Base-by-base conservation (phyloP, 164 flowering plant genomes). In the Tetrastigma voinierianum region DNA sequence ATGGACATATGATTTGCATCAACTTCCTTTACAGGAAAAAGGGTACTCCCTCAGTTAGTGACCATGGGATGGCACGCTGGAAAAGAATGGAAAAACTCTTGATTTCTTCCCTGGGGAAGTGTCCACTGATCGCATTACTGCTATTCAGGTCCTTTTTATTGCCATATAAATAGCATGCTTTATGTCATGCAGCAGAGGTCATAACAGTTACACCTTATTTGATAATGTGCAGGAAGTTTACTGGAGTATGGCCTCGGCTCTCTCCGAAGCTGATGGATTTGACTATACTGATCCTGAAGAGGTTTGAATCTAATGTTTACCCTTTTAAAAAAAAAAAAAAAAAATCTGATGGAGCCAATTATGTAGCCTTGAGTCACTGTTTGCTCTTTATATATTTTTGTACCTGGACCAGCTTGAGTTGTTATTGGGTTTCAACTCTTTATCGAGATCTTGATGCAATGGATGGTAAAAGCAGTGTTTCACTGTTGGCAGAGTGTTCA, bases 371-470 rank as follows among this genome's bases (percentile, higher is more conserved):
- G 23, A 10, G 18, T 18, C 55, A 11, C 46, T 12, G 47, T 65
- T 21, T 62, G 46, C 32, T 59, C 60, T 67, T 49, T 43, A 61
- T 32, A 45, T 19, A 44, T 11, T 19, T 52, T 79, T 56, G 14
- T 66, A 19, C 76, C 54, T 78, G 73, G 66, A 74, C 67, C 89
- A 95, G 98, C 92, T 95, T 8, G 98, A 95, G 83, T 78, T 90
- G 75, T 71, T 95, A 69, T n/a, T n/a, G n/a, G n/a, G 74, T 95
- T 61, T 66, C 90, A 62, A 80, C 96, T 53, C 98, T 95, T 95
- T 51, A 95, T 95, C 47, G 97, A 90, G 97, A 90, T 80, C 98
- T 95, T 71, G 98, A 95, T 81, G 98, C 98, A 48, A 91, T 95
- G 98, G 98, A 95, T 83, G 96, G 98, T 57, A 95, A 95, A 84